Evolutionary conservation across 495 filamentous ascomycete species (phyloP), one percentile per base, ranked within the genome.

Genomic region (Annulohypoxylon nitens): DNA sequence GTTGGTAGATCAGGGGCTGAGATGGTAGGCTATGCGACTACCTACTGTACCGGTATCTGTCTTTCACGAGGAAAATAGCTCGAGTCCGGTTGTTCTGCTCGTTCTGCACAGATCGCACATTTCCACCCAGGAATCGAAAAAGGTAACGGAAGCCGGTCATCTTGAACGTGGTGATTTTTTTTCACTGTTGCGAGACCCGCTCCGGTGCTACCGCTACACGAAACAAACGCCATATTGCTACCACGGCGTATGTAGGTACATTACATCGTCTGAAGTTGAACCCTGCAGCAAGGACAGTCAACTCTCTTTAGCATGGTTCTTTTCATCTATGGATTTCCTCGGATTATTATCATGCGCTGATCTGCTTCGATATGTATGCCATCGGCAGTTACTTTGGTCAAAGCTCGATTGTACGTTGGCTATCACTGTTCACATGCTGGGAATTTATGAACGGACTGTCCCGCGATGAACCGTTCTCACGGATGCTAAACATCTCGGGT

Each of bases 151-250:
- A 23, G 48, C 72, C 54, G 53, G 67, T 45, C 72, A 71, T 64
- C 34, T 54, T 57, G 70, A 50, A 48, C 58, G 70, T 67, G 63
- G 70, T 64, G 50, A 64, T 53, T 53, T 65, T 36, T 18, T 26
- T 51, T 54, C 10, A 25, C n/a, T 59, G 57, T 36, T 67, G 58
- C 58, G 47, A 61, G 67, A 59, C 62, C 62, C 67, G 62, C 71
- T 59, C 48, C 62, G 55, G 45, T 67, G 34, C 71, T 65, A 69
- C 70, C 14, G 33, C 67, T 66, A 67, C 71, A 70, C 71, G 63
- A 70, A 63, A 74, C 71, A 70, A 66, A 70, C 71, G 63, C 63
- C 67, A 51, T 63, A 60, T 9, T 58, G 61, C 37, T 61, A 65
- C 48, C 20, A 16, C 12, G 26, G 9, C 16, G 23, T 30, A 30